These are phyloP conservation scores for Boletus pseudopeckii DNA, from an alignment of 768 basidiomycete genomes.

Conservation along the genomic window DNA sequence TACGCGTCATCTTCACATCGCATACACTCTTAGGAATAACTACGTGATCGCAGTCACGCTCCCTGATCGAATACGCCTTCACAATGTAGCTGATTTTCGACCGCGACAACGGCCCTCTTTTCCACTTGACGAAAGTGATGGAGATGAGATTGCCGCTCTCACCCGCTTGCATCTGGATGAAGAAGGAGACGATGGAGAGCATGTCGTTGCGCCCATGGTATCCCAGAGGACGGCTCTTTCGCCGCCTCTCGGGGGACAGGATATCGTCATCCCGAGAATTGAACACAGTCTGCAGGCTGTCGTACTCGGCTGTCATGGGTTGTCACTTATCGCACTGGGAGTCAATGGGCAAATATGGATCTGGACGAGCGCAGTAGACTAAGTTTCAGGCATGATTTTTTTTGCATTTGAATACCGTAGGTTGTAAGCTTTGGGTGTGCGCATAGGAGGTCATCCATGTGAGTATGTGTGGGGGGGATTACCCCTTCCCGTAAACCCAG, in stretches of 20 bases:
- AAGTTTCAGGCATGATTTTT: not conserved
- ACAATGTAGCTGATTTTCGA: constrained; percentile 46
- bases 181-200: constrained; percentile 24
- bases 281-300: constrained; percentile 36
- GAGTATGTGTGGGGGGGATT: not conserved
- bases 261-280: constrained; percentile 19
- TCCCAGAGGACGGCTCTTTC: constrained; percentile 12
- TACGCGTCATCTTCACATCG: constrained; percentile 38
- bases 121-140: constrained; percentile 33
- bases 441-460: not conserved
- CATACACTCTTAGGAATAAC: constrained; percentile 44
- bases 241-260: constrained; percentile 16
- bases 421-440: not conserved
- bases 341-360: constrained; percentile 22
- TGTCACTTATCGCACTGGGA: constrained; percentile 23
- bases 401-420: not conserved
- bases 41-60: constrained; percentile 51
- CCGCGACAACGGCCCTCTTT: constrained; percentile 43
- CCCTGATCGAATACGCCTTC: constrained; percentile 38
- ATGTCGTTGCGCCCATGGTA: not conserved
- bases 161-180: constrained; percentile 29
- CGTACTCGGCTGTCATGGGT: constrained; percentile 43
- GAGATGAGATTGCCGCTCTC: constrained; percentile 19
- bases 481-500: not conserved
- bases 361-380: constrained; percentile 24